A percentile compares a stretch with the other conserved stretches of the same genome.
These are phyloP conservation scores for Metschnikowia anglica DNA, from an alignment of 805 yeast species.

Conservation along the genomic window DNA sequence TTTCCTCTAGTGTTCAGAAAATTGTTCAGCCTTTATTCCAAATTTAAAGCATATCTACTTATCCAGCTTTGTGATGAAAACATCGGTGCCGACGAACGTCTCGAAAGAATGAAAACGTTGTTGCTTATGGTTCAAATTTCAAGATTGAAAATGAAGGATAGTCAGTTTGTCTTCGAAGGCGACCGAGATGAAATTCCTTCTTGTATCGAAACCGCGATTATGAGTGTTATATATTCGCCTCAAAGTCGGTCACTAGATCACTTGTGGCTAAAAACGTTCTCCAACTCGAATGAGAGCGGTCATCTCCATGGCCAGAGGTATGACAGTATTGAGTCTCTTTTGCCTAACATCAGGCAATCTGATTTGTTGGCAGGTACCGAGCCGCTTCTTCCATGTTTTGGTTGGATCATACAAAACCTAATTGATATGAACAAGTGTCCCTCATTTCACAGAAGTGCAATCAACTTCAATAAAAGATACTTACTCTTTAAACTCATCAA, in stretches of 20 bases:
- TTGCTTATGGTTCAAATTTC: constrained; percentile 64
- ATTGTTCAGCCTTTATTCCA: constrained; percentile 63
- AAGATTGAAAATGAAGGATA: constrained; percentile 63
- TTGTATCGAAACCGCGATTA: constrained; percentile 76
- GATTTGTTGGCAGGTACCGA: constrained; percentile 37
- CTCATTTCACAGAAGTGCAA: constrained; percentile 63
- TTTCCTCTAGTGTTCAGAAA: constrained; percentile 72
- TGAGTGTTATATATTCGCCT: constrained; percentile 74
- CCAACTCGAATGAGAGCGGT: constrained; percentile 14
- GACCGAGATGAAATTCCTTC: constrained; percentile 57
- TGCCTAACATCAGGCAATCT: constrained; percentile 30
- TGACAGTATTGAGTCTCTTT: constrained; percentile 32
- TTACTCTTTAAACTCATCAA: constrained; percentile 39
- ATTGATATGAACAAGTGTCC: constrained; percentile 66
- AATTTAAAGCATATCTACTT: constrained; percentile 61
- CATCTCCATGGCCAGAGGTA: constrained; percentile 11
- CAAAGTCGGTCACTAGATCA: constrained; percentile 69
- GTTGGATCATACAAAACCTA: constrained; percentile 84
- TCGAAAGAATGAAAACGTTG: constrained; percentile 66
- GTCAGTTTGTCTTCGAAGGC: constrained; percentile 42
- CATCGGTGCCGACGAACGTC: constrained; percentile 58
- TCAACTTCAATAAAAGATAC: constrained; percentile 78
- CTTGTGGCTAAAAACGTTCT: constrained; percentile 66
- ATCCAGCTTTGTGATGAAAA: constrained; percentile 62
- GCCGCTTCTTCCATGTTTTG: constrained; percentile 78